Base-by-base conservation (phyloP, 768 basidiomycete genomes). In the Clitopilus passeckerianus region DNA sequence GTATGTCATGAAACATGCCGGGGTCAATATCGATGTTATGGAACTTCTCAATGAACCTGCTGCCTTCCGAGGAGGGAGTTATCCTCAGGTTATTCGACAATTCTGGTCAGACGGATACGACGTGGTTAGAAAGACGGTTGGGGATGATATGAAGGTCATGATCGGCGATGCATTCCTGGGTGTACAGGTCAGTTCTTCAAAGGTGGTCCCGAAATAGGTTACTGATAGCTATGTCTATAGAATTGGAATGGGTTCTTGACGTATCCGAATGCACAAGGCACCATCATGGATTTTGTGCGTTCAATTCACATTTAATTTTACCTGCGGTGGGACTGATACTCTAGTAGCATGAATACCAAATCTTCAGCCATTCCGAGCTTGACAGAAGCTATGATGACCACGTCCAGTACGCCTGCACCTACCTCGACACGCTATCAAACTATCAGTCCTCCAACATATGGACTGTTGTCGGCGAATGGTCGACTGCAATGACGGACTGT, bases 401-500 rank as follows among this genome's bases (percentile, higher is more conserved):
- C 64, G 76, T 90, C 59, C 68, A 66, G 30, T 84, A 77, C 58
- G 83, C 85, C 0, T 91, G 90, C 67, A 74, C 74, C 35, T 75
- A 80, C 57, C 76, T 77, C 12, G 67, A 75, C 24, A 74, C 66
- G 53, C 75, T 88, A 18, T 70, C 75, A 2, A 60, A 70, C 2
- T 89, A 76, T 66, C 77, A 83, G 6, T 60, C 75, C 5, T 70
- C 74, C 9, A 86, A 87, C 62, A 74, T 92, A 33, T 91, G 86
- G 86, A 91, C 89, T 1, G 75, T 91, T 30, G 77, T 87, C 12
- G 90, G 91, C 22, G 92, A 94, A 76, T 94, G 89, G 86, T 88
- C 89, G 15, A 84, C 79, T 20, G 85, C 89, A 0, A 71, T 79
- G 8, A 91, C 89, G 0, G 90, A 91, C 68, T 93, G 91, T 65